Evolutionary conservation across 257 asterid genomes (phyloP).

Genomic region (Salvia rosmarinus): DNA sequence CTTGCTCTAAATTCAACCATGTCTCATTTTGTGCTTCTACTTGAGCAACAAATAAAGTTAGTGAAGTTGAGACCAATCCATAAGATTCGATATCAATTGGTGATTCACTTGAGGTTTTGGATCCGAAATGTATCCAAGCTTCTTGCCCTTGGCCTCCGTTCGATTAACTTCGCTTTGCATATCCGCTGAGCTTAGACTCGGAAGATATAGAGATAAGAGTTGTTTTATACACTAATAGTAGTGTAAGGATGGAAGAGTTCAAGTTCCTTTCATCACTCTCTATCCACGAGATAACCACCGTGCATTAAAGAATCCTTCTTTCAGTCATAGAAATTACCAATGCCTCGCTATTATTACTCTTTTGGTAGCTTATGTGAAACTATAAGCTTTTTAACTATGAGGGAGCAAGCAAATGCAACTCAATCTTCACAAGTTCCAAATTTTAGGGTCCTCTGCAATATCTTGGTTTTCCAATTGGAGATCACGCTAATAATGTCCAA

Average conservation of each 20-base stretch:
- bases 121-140: neutral
- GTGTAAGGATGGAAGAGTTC: neutral
- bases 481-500: conserved; percentile 50
- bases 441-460: conserved; percentile 84
- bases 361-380: conserved; percentile 23
- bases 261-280: neutral
- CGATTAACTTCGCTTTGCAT: neutral
- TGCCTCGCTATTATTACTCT: neutral
- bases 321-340: neutral
- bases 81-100: neutral
- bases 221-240: neutral
- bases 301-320: neutral
- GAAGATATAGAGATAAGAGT: neutral
- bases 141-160: neutral
- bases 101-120: neutral
- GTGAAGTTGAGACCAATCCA: neutral
- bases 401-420: conserved; percentile 69
- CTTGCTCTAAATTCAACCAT: neutral
- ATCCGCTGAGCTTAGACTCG: neutral
- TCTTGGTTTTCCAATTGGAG: conserved; percentile 76
- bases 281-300: neutral
- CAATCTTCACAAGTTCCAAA: conserved; percentile 65
- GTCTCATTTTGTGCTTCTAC: neutral
- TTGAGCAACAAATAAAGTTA: conserved; percentile 9
- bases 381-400: conserved; percentile 45